Evolutionary conservation across 352 stramenopile species (phyloP), one percentile per base, ranked within the genome.

Genomic region (Phytophthora citricola): DNA sequence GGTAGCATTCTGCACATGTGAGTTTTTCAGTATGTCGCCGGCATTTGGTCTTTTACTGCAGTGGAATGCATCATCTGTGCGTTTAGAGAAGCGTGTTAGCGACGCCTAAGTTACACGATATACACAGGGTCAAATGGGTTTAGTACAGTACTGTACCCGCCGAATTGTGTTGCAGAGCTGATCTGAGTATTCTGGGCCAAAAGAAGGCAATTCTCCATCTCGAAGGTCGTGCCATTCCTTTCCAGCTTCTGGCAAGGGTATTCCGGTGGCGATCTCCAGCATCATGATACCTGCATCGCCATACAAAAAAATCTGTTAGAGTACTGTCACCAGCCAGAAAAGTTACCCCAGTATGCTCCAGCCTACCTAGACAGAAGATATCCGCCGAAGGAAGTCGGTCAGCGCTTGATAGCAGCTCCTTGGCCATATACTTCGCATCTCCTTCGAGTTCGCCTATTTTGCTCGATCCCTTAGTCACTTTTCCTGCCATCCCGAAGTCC

Each of bases 301-400:
- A 32, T 7, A 47, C 26, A 27, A 6, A n/a, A 20, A 8, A 34
- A 48, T 38, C 38, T 10, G 38, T 24, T 17, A 69, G 10, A 69
- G 40, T 31, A 45, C 20, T 26, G 34, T 22, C 17, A 43, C 14
- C 12, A 31, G 0, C 52, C 2, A n/a, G 11, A 27, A 63, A 4
- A 24, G 5, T 12, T 52, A 41, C n/a, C 22, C 6, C 4, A 10
- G 9, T 27, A 43, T 3, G 2, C 10, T 41, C 54, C 6, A 49
- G 26, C 26, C 26, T 66, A 92, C 96, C 95, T 40, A 99, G 71
- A 22, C 93, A 98, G 63, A 99, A 99, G n/a, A 99, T 95, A 54
- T 99, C 97, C 2, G 90, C 89, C 0, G 82, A 91, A 14, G 90
- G 82, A 29, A 80, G 73, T 22, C 87, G 74, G 15, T 85, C 70